These are phyloP conservation scores for Reticulascus tulasneorum DNA, from an alignment of 2,329 filamentous ascomycete species.

Conservation along the genomic window DNA sequence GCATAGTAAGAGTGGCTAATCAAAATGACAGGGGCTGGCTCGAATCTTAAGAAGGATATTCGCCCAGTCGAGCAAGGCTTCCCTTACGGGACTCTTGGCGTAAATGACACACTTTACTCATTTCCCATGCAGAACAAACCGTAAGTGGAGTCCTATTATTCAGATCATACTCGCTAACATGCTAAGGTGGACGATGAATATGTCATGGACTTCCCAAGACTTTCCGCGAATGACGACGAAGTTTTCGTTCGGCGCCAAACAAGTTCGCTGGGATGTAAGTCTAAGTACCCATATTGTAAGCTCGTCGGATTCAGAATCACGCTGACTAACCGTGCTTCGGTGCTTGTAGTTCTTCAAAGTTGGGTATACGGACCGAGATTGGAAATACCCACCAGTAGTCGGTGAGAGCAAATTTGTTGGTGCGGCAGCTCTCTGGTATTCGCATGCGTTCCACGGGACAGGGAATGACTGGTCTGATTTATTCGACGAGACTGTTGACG, in stretches of 20 bases:
- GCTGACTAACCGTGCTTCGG: background rate
- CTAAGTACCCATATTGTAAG: accelerated
- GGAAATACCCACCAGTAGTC: constrained; percentile 36
- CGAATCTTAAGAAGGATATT: constrained; percentile 9
- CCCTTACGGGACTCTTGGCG: no score
- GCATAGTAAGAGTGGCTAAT: no score
- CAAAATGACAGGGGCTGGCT: constrained; percentile 10
- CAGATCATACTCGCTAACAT: no score
- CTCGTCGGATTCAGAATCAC: background rate
- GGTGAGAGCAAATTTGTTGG: constrained; percentile 37
- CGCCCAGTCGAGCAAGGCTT: no score
- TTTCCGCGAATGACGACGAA: constrained; percentile 12
- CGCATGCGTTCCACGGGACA: no score
- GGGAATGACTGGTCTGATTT: no score
- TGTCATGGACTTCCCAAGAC: constrained; percentile 5
- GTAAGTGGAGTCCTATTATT: no score
- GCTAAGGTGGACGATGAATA: constrained; percentile 11
- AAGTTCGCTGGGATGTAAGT: constrained; percentile 21
- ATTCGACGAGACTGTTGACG: no score
- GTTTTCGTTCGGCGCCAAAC: constrained; percentile 15
- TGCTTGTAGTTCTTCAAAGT: constrained; percentile 34
- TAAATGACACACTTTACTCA: no score
- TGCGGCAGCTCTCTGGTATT: constrained; percentile 35
- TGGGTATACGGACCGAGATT: constrained; percentile 33
- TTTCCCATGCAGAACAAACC: no score